phyloP scores from a whole-genome alignment of 768 basidiomycete genomes.

The Boletus vinaceobasis region DNA sequence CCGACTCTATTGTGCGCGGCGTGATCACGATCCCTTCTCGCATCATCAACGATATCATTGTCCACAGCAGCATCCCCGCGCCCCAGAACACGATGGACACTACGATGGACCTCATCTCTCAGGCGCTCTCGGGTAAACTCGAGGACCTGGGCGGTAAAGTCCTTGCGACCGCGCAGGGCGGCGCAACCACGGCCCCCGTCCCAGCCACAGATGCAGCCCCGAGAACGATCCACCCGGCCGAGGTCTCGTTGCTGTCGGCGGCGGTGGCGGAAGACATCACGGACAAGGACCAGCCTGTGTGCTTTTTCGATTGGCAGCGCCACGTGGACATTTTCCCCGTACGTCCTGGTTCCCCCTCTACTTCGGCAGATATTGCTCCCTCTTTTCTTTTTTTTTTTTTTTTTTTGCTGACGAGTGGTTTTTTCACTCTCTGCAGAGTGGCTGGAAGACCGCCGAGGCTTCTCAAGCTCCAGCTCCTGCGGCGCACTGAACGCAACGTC shows the following conservation, averaged over 20 bases:
- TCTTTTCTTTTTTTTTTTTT: neutral
- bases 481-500: neutral
- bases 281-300: conserved; percentile 14
- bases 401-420: neutral
- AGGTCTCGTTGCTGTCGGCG: conserved; percentile 19
- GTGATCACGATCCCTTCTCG: conserved; percentile 22
- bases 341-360: neutral
- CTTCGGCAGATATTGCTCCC: neutral
- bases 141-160: conserved; percentile 11
- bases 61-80: conserved; percentile 1
- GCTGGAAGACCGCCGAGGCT: conserved; percentile 1
- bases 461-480: neutral
- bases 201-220: neutral
- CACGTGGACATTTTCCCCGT: conserved; percentile 22
- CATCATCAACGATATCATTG: conserved; percentile 23
- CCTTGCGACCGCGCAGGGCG: conserved; percentile 21
- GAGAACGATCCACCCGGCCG: conserved; percentile 17
- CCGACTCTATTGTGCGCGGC: conserved; percentile 18
- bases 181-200: neutral
- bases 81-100: conserved; percentile 11
- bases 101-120: conserved; percentile 11
- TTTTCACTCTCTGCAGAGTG: neutral
- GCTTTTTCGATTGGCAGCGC: conserved; percentile 23
- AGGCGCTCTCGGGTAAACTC: conserved; percentile 15
- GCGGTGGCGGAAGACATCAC: conserved; percentile 20